A percentile compares a stretch with the other conserved stretches of the same genome.
These are phyloP conservation scores for Podospora comata DNA, from an alignment of 495 filamentous ascomycete genomes.

Conservation along the genomic window DNA sequence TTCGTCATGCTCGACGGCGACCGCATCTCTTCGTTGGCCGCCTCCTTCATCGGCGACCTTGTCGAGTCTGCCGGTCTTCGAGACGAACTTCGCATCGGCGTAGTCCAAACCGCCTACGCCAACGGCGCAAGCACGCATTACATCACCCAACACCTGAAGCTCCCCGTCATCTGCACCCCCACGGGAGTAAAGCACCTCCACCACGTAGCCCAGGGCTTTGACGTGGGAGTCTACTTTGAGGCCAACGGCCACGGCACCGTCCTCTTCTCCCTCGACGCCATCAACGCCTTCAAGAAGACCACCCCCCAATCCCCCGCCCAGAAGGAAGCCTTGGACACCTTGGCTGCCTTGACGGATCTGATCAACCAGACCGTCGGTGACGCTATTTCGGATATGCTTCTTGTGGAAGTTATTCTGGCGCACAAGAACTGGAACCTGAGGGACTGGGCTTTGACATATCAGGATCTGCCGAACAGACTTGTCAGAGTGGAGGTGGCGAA, in stretches of 20 bases:
- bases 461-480: constrained; percentile 93
- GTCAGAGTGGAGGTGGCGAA: constrained; percentile 86
- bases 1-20: constrained; percentile 95
- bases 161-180: constrained; percentile 87
- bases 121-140: constrained; percentile 95
- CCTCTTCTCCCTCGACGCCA: constrained; percentile 79
- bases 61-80: constrained; percentile 73
- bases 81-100: constrained; percentile 78
- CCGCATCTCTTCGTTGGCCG: constrained; percentile 91
- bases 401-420: constrained; percentile 92
- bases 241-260: constrained; percentile 98
- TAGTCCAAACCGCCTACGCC: constrained; percentile 96
- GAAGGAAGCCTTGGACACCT: constrained; percentile 74
- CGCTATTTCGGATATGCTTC: constrained; percentile 90
- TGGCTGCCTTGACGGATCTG: constrained; percentile 75
- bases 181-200: constrained; percentile 98
- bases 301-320: constrained; percentile 90
- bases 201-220: constrained; percentile 85
- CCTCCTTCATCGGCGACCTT: constrained; percentile 89
- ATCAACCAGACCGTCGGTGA: constrained; percentile 99
- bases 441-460: constrained; percentile 92
- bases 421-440: constrained; percentile 88
- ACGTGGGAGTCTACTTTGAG: constrained; percentile 97
- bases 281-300: constrained; percentile 69
- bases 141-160: constrained; percentile 78